phyloP scores from a whole-genome alignment of 2,329 filamentous ascomycete genomes.

The Mycosphaerelloides madeirae region DNA sequence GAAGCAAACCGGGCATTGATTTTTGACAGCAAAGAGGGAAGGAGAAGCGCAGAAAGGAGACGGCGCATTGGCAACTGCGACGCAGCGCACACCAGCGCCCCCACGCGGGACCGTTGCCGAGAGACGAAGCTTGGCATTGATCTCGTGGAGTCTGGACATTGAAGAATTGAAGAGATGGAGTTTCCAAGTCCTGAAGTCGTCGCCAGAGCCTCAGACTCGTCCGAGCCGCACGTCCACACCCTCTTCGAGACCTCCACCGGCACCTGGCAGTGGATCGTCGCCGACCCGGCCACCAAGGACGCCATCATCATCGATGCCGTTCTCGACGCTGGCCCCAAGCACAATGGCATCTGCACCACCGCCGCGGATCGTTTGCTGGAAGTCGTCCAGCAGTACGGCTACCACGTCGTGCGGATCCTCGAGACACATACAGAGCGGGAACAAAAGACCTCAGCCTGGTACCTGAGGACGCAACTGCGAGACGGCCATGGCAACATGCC shows the following conservation, averaged over 20 bases:
- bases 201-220: background rate
- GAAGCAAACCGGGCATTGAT: too few relatives aligned
- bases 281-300: constrained; percentile 45
- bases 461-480: constrained; percentile 48
- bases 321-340: constrained; percentile 50
- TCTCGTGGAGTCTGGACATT: too few relatives aligned
- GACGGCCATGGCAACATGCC: constrained; percentile 36
- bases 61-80: too few relatives aligned
- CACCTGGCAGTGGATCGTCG: constrained; percentile 59
- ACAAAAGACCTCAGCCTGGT: constrained; percentile 56
- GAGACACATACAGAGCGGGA: constrained; percentile 62
- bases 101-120: too few relatives aligned
- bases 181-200: too few relatives aligned
- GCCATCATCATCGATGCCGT: constrained; percentile 61
- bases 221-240: constrained; percentile 27
- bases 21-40: too few relatives aligned
- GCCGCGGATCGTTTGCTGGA: constrained; percentile 52
- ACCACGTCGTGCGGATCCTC: constrained; percentile 50
- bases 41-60: too few relatives aligned
- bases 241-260: constrained; percentile 41
- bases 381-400: constrained; percentile 41
- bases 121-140: too few relatives aligned
- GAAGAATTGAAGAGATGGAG: too few relatives aligned
- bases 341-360: constrained; percentile 44
- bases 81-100: too few relatives aligned